Percentiles rank a stretch among this genome's conserved stretches.
These are phyloP conservation scores for Hypoxylon crocopeplum DNA, from an alignment of 495 filamentous ascomycete genomes.

Conservation along the genomic window DNA sequence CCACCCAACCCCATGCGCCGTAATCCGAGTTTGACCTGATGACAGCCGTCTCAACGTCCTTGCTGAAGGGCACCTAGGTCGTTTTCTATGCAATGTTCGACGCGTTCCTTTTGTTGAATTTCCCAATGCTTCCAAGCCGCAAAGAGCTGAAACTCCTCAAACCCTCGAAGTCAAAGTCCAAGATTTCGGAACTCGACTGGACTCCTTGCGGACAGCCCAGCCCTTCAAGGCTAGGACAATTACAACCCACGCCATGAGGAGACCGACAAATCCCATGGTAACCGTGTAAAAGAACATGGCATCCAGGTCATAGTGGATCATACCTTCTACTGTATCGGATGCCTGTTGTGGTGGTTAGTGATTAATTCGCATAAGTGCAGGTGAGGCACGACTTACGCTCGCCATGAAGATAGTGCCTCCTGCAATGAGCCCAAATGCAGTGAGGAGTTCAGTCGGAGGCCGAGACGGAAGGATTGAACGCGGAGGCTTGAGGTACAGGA, in stretches of 20 bases:
- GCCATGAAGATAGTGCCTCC: conserved; percentile 94
- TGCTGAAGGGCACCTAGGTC: neutral
- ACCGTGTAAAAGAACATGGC: conserved; percentile 97
- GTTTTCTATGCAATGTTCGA: conserved; percentile 12
- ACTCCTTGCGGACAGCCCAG: conserved; percentile 76
- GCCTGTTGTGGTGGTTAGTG: conserved; percentile 54
- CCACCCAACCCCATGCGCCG: conserved; percentile 30
- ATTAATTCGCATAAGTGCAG: neutral
- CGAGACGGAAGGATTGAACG: conserved; percentile 82
- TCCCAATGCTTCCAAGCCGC: neutral
- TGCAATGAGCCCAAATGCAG: conserved; percentile 83
- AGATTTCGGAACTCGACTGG: conserved; percentile 19
- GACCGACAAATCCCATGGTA: conserved; percentile 79
- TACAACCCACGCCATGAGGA: conserved; percentile 87
- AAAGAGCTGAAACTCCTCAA: neutral
- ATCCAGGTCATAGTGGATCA: conserved; percentile 74
- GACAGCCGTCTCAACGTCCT: neutral
- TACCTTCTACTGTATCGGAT: conserved; percentile 72
- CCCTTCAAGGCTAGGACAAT: conserved; percentile 85
- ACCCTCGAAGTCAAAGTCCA: conserved; percentile 27
- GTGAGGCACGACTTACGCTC: conserved; percentile 64
- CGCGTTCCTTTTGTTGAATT: neutral
- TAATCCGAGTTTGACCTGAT: conserved; percentile 16
- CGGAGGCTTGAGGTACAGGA: conserved; percentile 83
- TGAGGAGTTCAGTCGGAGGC: conserved; percentile 88